phyloP scores from a whole-genome alignment of 331 rosid genomes.

The Acacia concinna region DNA sequence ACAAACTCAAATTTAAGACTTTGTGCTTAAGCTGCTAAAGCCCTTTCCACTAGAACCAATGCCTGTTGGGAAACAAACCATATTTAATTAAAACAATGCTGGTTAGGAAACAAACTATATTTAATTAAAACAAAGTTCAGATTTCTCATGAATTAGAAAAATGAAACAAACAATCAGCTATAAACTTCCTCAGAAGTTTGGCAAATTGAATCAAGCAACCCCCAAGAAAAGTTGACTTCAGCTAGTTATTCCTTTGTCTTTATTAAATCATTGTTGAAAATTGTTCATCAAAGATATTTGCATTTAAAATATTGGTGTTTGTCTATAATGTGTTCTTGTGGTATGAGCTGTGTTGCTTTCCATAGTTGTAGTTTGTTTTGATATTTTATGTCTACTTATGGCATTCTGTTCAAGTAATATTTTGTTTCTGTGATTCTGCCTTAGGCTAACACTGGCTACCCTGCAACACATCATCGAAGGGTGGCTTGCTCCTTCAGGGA shows the following conservation, averaged over 20 bases:
- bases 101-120: neutral
- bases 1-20: neutral
- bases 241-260: neutral
- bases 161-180: neutral
- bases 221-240: neutral
- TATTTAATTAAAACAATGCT: neutral
- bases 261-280: slow-evolving; percentile 1
- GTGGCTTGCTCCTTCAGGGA: slow-evolving; percentile 96
- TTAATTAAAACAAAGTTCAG: neutral
- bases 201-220: neutral
- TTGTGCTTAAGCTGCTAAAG: neutral
- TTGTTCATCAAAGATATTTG: neutral
- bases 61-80: neutral
- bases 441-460: slow-evolving; percentile 86
- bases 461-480: slow-evolving; percentile 97
- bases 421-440: slow-evolving; percentile 41
- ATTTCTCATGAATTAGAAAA: neutral
- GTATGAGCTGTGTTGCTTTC: neutral
- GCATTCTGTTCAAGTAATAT: slow-evolving; percentile 17
- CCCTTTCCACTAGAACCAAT: neutral
- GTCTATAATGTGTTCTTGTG: slow-evolving; percentile 6
- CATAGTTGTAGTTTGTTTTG: neutral
- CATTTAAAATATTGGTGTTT: slow-evolving; percentile 9
- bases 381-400: slow-evolving; percentile 13
- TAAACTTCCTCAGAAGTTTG: neutral